Conservation (phyloP, 1,284 basidiomycete species). For the Mycena sp. region DNA sequence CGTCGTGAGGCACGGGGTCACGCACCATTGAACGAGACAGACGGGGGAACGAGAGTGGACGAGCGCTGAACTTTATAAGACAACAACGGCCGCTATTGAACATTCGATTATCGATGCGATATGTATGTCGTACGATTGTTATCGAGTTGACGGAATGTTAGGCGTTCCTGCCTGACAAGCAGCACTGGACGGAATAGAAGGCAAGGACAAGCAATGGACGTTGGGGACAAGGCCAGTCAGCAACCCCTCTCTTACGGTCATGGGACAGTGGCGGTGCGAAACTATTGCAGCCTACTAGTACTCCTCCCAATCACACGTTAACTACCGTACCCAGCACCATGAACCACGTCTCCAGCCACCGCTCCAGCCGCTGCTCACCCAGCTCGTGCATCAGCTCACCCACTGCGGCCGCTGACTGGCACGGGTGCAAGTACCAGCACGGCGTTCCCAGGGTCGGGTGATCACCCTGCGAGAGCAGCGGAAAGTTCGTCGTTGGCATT, state of each 20-base stretch:
- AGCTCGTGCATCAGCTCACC: conserved; percentile 70
- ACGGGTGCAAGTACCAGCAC: conserved; percentile 87
- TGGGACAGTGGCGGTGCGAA: too few species aligned
- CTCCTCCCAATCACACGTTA: conserved; percentile 42
- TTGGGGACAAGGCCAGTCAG: too few species aligned
- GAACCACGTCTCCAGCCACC: conserved; percentile 80
- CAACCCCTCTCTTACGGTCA: too few species aligned
- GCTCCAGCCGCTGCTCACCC: conserved; percentile 39
- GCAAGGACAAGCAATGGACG: too few species aligned
- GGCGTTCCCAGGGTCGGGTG: conserved; percentile 78
- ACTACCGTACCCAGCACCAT: conserved; percentile 73
- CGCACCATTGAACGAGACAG: conserved; percentile 60
- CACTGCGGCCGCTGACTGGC: conserved; percentile 73
- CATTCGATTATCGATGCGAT: conserved; percentile 17
- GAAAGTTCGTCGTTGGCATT: conserved; percentile 62
- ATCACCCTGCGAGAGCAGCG: conserved; percentile 84
- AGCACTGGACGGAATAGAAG: too few species aligned
- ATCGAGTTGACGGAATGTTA: not conserved
- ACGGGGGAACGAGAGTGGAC: conserved; percentile 48
- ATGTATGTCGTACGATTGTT: conserved; percentile 26
- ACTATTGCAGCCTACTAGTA: not conserved
- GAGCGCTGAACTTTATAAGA: conserved; percentile 16
- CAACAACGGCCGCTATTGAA: conserved; percentile 17
- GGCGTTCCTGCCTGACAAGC: too few species aligned
- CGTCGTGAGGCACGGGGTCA: not conserved